These are phyloP conservation scores for Zelonia costaricensis DNA, from an alignment of 208 protist genomes.

Conservation along the genomic window DNA sequence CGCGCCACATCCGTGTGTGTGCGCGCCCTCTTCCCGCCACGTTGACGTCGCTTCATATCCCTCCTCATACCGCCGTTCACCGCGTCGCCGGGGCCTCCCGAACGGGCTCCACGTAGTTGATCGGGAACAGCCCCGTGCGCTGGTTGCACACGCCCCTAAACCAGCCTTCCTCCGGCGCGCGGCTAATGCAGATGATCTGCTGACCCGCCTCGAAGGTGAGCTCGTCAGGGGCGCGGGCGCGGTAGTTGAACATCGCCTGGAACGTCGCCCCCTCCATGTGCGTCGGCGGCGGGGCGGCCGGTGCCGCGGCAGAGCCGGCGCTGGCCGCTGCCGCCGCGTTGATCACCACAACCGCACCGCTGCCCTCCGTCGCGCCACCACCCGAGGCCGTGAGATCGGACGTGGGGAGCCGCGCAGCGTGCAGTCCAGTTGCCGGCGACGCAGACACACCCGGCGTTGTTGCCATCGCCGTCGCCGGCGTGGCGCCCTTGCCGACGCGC, in stretches of 20 bases:
- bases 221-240: conserved; percentile 81
- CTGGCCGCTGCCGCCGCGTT: conserved; percentile 10
- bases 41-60: too few species aligned
- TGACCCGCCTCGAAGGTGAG: conserved; percentile 80
- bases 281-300: conserved; percentile 11
- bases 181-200: conserved; percentile 75
- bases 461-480: not conserved
- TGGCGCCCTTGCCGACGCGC: not conserved
- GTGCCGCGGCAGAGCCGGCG: conserved; percentile 1
- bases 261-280: conserved; percentile 76
- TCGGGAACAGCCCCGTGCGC: conserved; percentile 86
- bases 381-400: not conserved
- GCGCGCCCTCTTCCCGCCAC: too few species aligned
- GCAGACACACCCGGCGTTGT: not conserved
- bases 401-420: too few species aligned
- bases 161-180: conserved; percentile 87
- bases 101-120: conserved; percentile 79
- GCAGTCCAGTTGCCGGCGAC: too few species aligned
- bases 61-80: too few species aligned
- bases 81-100: not conserved
- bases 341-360: not conserved
- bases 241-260: conserved; percentile 75
- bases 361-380: not conserved
- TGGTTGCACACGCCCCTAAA: conserved; percentile 89
- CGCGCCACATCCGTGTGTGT: too few species aligned